phyloP scores from a whole-genome alignment of 2,329 filamentous ascomycete genomes.

The Lasiodiplodia sp. region DNA sequence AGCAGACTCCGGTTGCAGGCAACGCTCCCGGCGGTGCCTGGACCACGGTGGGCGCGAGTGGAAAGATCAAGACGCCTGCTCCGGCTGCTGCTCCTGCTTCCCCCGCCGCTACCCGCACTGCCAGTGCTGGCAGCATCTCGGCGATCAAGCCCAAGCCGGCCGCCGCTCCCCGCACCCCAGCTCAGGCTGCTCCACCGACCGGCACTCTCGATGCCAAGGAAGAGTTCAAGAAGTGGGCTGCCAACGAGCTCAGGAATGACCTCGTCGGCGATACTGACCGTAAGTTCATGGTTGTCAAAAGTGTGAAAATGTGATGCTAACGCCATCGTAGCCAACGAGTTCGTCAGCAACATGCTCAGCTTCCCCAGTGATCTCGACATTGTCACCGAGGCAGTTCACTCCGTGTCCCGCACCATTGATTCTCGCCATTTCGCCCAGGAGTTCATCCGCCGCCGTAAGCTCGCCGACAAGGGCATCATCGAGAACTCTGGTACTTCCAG shows the following conservation, averaged over 20 bases:
- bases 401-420: slow-evolving; percentile 86
- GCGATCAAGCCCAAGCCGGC: slow-evolving; percentile 61
- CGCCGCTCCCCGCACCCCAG: slow-evolving; percentile 52
- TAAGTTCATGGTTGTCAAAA: slow-evolving; percentile 48
- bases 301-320: slow-evolving; percentile 36
- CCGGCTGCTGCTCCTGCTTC: slow-evolving; percentile 63
- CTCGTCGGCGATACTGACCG: slow-evolving; percentile 72
- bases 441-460: slow-evolving; percentile 89
- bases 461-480: slow-evolving; percentile 89
- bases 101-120: slow-evolving; percentile 55
- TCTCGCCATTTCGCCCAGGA: slow-evolving; percentile 93
- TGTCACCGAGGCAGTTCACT: slow-evolving; percentile 90
- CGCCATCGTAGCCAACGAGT: slow-evolving; percentile 73
- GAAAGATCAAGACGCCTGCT: slow-evolving; percentile 82
- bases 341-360: slow-evolving; percentile 76
- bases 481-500: slow-evolving; percentile 69
- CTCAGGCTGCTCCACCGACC: slow-evolving; percentile 55
- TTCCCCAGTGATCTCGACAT: slow-evolving; percentile 80
- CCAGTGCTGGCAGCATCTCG: slow-evolving; percentile 53
- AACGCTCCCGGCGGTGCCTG: slow-evolving; percentile 68
- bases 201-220: slow-evolving; percentile 74
- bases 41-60: slow-evolving; percentile 94
- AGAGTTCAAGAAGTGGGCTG: slow-evolving; percentile 94
- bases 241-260: slow-evolving; percentile 78
- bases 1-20: slow-evolving; percentile 61